phyloP scores from a whole-genome alignment of 495 filamentous ascomycete species.

The Polyplosphaeria fusca region DNA sequence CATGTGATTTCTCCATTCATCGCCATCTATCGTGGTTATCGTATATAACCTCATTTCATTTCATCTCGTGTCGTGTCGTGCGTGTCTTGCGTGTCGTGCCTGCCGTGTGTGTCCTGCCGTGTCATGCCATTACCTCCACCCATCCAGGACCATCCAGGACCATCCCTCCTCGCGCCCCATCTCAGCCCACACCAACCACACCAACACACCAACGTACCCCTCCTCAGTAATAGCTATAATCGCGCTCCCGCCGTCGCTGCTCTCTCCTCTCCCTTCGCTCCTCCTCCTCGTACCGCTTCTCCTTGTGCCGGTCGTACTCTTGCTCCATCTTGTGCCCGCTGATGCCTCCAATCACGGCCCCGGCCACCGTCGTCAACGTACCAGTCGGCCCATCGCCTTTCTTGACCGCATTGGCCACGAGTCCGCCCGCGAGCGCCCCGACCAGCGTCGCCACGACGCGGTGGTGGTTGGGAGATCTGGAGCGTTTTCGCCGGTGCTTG shows the following conservation, averaged over 20 bases:
- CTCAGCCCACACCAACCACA: too few relatives aligned
- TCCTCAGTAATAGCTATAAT: conserved; percentile 1
- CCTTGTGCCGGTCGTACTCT: conserved; percentile 16
- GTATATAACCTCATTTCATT: too few relatives aligned
- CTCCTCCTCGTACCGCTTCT: conserved; percentile 9
- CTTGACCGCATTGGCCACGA: conserved; percentile 15
- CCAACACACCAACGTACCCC: too few relatives aligned
- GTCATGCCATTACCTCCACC: too few relatives aligned
- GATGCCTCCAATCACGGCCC: conserved; percentile 28
- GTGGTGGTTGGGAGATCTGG: conserved; percentile 15
- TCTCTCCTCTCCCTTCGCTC: conserved; percentile 6
- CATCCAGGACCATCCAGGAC: too few relatives aligned
- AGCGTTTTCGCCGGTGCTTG: conserved; percentile 3
- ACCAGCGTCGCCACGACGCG: conserved; percentile 15
- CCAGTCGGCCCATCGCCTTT: conserved; percentile 2
- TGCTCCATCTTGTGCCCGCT: conserved; percentile 24
- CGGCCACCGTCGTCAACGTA: conserved; percentile 18
- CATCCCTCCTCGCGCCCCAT: too few relatives aligned
- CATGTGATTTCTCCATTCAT: too few relatives aligned
- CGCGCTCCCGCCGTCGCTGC: conserved; percentile 6
- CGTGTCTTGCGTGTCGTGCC: too few relatives aligned
- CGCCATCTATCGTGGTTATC: too few relatives aligned
- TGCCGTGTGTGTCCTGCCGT: too few relatives aligned
- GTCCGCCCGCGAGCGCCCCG: conserved; percentile 30
- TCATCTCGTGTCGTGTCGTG: too few relatives aligned